Base-by-base conservation (phyloP, 208 protist species). In the Acanthamoeba triangularis region DNA sequence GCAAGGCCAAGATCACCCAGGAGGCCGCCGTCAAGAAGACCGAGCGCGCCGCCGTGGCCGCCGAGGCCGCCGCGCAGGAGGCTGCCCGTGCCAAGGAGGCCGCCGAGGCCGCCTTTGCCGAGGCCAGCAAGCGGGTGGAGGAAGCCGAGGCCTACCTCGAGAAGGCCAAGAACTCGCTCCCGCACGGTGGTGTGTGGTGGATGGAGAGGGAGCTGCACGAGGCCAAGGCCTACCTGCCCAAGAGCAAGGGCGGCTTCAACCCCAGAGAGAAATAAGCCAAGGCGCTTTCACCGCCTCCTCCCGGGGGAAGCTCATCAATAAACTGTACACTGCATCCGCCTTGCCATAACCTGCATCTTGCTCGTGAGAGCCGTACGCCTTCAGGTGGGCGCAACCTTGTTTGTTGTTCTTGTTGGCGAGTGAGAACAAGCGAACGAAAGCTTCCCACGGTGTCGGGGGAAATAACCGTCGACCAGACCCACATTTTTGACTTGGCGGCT, bases 1-100 rank as follows among this genome's bases (percentile, higher is more conserved):
- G 94, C n/a, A 90, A 87, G 56, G 95, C 95, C 49, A 96, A 96
- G 87, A 96, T 96, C 67, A 94, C 95, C 28, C 59, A 59, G 41
- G 95, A 96, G 87, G 95, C 94, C 49, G 93, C 94, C 54, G 88
- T 90, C 18, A 96, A 95, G 76, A 96, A 96, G 84, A 59, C 95
- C 25, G 95, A 96, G 41, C 63, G 94, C 23, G 95, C 95, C 44
- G 44, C 72, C 20, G 11, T 44, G 61, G 95, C 49, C 37, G 91
- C 94, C 69, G 37, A 95, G 74, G 76, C 56, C n/a, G 88, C 95
- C 47, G 80, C 93, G 52, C 65, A 85, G n/a, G 52, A 44, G 11
- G 92, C 93, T 14, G 44, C 47, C 10, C 61, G 35, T 8, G 91
- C 76, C 41, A 92, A 92, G 85, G 85, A 65, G 25, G 85, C 85